Evolutionary conservation across 768 basidiomycete genomes (phyloP), one percentile per base, ranked within the genome.

Genomic region (Trametes cubensis): DNA sequence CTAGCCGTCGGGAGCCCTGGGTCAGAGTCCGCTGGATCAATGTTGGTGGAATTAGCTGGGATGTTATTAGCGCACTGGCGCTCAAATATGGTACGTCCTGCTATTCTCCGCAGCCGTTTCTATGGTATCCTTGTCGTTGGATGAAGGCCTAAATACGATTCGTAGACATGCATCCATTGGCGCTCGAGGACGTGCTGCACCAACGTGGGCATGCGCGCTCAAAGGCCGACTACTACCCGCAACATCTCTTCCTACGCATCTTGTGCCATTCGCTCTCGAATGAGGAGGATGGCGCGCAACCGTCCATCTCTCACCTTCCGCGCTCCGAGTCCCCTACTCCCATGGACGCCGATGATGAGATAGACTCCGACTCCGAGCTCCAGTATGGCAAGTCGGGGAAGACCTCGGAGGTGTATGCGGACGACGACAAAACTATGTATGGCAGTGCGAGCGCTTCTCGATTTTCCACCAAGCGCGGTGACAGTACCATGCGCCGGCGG

Each of bases 11-110:
- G 58, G 83, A 85, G 63, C 73, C 81, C 4, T 88, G 86, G 86
- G 83, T 82, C 26, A 87, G 83, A 69, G 89, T 88, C 18, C 75
- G 89, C 54, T 91, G 88, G 88, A 89, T 90, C 55, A 87, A 88
- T 65, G 80, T 90, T 63, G 84, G 82, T 23, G 89, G 89, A 6
- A 75, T 81, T 41, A 76, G 83, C 64, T 90, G 88, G 87, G 88
- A 89, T 67, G 86, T 90, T 40, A 80, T 91, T 66, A 87, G 85
- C 67, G 83, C 84, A 0, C 72, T 90, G 34, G 85, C 86, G 20
- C 71, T 89, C 59, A 83, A 82, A 72, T 89, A 87, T 67, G 79
- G 88, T 87, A 60, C 48, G 81, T 46, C 45, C 23, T n/a, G 28
- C 18, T n/a, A 18, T 44, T 30, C 30, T 15, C 44, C n/a, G 42